Evolutionary conservation across 139 green algal genomes (phyloP).

Genomic region (Chlorella sp.): DNA sequence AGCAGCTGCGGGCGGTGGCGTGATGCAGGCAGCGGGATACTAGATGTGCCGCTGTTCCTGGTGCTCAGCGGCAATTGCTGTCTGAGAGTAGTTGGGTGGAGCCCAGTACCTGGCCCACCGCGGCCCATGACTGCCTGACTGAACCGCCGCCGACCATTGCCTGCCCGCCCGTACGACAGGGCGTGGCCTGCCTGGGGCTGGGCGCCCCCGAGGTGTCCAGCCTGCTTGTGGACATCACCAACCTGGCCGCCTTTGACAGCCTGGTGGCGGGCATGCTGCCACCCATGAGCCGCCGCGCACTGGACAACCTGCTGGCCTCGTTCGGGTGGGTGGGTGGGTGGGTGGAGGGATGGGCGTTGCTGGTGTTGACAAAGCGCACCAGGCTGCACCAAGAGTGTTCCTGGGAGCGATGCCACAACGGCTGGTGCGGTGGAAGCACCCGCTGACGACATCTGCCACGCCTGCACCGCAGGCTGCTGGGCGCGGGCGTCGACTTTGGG

Average conservation of each 20-base stretch:
- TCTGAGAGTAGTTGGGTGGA: no score
- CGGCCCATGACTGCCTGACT: neutral
- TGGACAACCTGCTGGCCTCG: constrained; percentile 56
- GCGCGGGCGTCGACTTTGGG: constrained; percentile 17
- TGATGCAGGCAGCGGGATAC: neutral
- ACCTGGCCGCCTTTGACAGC: constrained; percentile 59
- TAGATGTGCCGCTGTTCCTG: neutral
- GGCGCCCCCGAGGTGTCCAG: neutral
- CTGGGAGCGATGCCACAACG: no score
- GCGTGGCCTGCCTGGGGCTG: constrained; percentile 13
- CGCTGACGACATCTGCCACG: no score
- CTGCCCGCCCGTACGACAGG: constrained; percentile 23
- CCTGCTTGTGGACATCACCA: constrained; percentile 50
- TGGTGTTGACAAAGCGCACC: no score
- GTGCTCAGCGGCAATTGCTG: neutral
- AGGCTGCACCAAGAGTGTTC: no score
- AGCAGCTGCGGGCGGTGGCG: neutral
- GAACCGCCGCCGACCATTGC: neutral
- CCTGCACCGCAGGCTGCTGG: constrained; percentile 27
- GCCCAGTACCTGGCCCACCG: no score
- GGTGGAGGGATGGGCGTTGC: no score
- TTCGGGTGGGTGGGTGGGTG: constrained; percentile 45
- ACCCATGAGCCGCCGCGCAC: constrained; percentile 5
- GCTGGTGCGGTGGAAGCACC: no score
- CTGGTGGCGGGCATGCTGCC: constrained; percentile 65